Evolutionary conservation across 768 basidiomycete species (phyloP), one percentile per base, ranked within the genome.

Genomic region (Tylopilus subfusipes): DNA sequence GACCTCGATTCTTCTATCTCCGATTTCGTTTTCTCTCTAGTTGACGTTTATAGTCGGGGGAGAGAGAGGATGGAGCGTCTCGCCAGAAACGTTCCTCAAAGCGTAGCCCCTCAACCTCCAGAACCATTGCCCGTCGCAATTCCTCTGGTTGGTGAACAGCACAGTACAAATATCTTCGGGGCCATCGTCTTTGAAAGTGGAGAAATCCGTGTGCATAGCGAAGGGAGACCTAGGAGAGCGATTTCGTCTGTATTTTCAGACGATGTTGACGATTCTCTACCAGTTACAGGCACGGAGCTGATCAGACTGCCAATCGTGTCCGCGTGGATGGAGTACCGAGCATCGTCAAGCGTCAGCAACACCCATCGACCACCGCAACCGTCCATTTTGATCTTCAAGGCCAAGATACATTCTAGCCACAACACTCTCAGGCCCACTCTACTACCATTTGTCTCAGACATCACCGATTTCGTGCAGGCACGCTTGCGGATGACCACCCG

Each of bases 341-440:
- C 87, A 10, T 77, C 79, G 2, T 75, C 83, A 7, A 66, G 48
- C 2, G 68, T 77, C 10, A 68, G 71, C 13, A 71, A 47, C n/a
- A 30, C 75, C 33, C 78, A 76, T 55, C 59, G 45, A n/a, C 50
- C 49, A 52, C 18, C 52, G 18, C 80, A 81, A 55, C 79, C 85
- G 0, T 84, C 88, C 1, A 76, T 79, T 3, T 74, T 96, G 27
- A 76, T 90, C 56, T 87, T 97, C 76, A 93, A 92, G 68, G 81
- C 82, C 63, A 88, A 90, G n/a, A 81, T 98, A 21, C 90, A 94
- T 64, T 86, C 89, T 0, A 97, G 93, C 65, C 81, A 85, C 55
- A 98, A 98, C 66, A 85, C 81, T 2, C 75, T 98, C 24, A 74
- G 85, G 42, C 95, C 96, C 0, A 85, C 82, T 5, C 73, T 98